Percentiles rank a stretch among this genome's conserved stretches.
phyloP scores from a whole-genome alignment of 1,284 basidiomycete species.

The Austroboletus sp. region DNA sequence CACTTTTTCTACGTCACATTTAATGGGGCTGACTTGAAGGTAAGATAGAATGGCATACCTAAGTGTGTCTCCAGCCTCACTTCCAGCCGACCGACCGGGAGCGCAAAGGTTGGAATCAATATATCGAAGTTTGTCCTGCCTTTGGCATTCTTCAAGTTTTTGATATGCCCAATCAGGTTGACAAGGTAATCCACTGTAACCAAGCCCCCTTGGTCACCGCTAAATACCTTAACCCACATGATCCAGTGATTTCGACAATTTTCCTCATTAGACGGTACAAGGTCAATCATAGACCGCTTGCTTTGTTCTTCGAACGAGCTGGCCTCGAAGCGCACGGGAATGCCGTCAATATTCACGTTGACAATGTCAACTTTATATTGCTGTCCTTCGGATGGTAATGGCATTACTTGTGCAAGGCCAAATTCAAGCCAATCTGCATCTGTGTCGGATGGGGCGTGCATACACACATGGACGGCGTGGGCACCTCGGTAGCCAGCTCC shows the following conservation, averaged over 20 bases:
- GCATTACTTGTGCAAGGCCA: conserved; percentile 48
- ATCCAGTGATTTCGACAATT: conserved; percentile 50
- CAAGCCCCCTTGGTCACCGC: conserved; percentile 44
- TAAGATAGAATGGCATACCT: conserved; percentile 35
- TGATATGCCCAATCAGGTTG: conserved; percentile 19
- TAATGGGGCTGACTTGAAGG: not conserved
- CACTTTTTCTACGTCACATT: conserved; percentile 14
- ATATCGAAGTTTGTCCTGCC: conserved; percentile 38
- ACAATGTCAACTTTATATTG: conserved; percentile 49
- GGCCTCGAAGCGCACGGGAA: conserved; percentile 55
- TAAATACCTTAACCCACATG: conserved; percentile 56
- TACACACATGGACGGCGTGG: conserved; percentile 53
- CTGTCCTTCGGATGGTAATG: conserved; percentile 10
- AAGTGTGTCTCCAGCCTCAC: conserved; percentile 48
- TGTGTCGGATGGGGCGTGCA: conserved; percentile 51
- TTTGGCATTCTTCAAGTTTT: conserved; percentile 31
- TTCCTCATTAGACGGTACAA: conserved; percentile 43
- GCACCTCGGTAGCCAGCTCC: conserved; percentile 33
- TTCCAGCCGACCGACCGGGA: conserved; percentile 59
- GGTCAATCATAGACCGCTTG: conserved; percentile 30
- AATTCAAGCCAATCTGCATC: conserved; percentile 71
- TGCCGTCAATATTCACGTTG: conserved; percentile 55
- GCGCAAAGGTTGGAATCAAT: conserved; percentile 59
- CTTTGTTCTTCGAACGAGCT: conserved; percentile 38
- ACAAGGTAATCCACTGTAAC: conserved; percentile 62